Base-by-base conservation (phyloP, 2,329 filamentous ascomycete species). In the Pseudogymnoascus destructans region DNA sequence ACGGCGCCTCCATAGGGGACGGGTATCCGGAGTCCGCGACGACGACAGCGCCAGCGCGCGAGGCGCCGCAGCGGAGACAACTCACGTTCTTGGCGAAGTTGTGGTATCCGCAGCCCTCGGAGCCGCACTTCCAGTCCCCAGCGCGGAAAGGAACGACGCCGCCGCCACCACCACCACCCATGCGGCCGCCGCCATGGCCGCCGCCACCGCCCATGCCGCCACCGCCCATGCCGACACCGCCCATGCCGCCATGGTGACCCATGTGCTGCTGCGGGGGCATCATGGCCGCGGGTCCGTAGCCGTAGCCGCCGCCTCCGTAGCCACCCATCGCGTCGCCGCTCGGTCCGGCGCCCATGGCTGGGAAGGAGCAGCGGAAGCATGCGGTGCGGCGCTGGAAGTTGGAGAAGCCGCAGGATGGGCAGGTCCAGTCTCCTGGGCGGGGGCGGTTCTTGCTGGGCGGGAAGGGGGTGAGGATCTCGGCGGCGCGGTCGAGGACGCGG, bases 51-150 rank as follows among this genome's bases (percentile, higher is more conserved):
- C 88, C 89, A 61, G 92, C 92, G 66, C 93, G 89, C 71, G 90
- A 95, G 57, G 92, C 93, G 71, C 93, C 93, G 70, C 93, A 98
- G 61, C 93, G 88, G 62, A 98, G 82, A 73, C 93, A 98, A 74
- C 89, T 95, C 59, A 97, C 92, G 68, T 98, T 98, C 81, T 98
- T 98, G 62, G 93, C 93, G 70, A 98, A 98, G 76, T 98, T 98
- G 77, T 98, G 93, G 73, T 98, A 98, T 60, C 88, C 89, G 71
- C 93, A 98, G 35, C 91, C 90, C 69, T 98, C 93, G 64, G 93
- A 93, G 59, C 93, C 93, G 69, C 93, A 98, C 74, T 96, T 96
- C 93, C 93, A 98, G 70, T 98, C 93, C 69, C 93, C 93, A 58
- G 93, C 93, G 68, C 93, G 87, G 85, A 98, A 98, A 13, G 93